These are phyloP conservation scores for Gaertneriomyces sp. DNA, from an alignment of 192 early-diverging fungal species.

Conservation along the genomic window DNA sequence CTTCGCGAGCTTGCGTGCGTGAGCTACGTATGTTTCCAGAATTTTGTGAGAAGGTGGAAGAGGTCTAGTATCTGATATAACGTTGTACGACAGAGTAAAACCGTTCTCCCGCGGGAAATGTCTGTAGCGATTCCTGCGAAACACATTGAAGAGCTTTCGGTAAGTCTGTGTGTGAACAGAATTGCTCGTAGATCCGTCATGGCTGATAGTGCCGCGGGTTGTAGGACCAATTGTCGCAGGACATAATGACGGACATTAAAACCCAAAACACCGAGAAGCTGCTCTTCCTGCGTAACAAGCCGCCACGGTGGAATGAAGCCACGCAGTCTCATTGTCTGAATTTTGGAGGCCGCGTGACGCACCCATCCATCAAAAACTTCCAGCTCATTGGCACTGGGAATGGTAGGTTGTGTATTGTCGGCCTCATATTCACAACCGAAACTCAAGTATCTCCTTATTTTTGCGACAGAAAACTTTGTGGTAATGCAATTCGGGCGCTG, in stretches of 20 bases:
- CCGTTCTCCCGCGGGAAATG: constrained; percentile 57
- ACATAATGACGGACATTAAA: constrained; percentile 55
- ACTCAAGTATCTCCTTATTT: not conserved
- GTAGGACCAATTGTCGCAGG: constrained; percentile 37
- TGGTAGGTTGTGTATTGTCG: constrained; percentile 28
- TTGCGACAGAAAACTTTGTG: constrained; percentile 36
- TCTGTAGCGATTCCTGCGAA: constrained; percentile 48
- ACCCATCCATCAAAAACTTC: constrained; percentile 63
- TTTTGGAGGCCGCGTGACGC: constrained; percentile 61
- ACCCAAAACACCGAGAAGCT: constrained; percentile 47
- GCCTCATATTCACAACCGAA: not conserved
- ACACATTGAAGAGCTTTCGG: constrained; percentile 38
- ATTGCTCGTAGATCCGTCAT: not conserved
- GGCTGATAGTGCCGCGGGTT: not conserved
- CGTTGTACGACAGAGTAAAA: constrained; percentile 39
- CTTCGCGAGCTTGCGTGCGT: constrained; percentile 50
- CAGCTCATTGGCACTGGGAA: constrained; percentile 49
- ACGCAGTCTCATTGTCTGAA: constrained; percentile 63
- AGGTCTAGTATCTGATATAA: not conserved
- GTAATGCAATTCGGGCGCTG: constrained; percentile 66
- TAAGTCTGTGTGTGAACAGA: constrained; percentile 4
- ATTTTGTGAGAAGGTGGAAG: not conserved
- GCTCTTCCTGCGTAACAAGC: constrained; percentile 57
- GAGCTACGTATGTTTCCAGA: constrained; percentile 44
- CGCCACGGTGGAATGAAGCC: constrained; percentile 64